Percentiles rank a stretch among this genome's conserved stretches.
Evolutionary conservation across 2,329 filamentous ascomycete genomes (phyloP).

Genomic region (Mycocentrospora acerina): DNA sequence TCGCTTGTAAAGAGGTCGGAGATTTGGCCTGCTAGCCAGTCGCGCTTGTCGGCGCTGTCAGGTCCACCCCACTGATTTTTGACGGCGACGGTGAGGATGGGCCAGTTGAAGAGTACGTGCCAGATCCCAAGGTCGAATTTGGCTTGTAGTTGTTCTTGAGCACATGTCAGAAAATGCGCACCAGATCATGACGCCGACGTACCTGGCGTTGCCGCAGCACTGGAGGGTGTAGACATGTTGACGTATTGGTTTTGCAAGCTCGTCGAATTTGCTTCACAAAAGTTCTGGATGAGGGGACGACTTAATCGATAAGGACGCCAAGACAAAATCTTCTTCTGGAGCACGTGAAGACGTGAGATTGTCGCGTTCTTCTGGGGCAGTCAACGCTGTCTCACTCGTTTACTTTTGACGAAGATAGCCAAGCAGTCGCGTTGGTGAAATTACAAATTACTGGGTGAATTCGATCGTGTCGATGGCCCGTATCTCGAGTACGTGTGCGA

Average conservation of each 20-base stretch:
- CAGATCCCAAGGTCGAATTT: constrained; percentile 81
- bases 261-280: constrained; percentile 10
- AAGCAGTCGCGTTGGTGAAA: too few species aligned
- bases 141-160: constrained; percentile 28
- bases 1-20: constrained; percentile 69
- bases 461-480: too few species aligned
- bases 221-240: constrained; percentile 11
- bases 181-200: neutral
- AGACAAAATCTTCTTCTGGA: too few species aligned
- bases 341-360: neutral
- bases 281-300: constrained; percentile 6
- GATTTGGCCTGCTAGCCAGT: constrained; percentile 91
- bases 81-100: constrained; percentile 82
- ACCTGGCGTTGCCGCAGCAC: constrained; percentile 8
- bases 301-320: constrained; percentile 8
- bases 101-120: constrained; percentile 83
- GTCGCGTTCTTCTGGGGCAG: too few species aligned
- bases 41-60: constrained; percentile 80
- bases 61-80: constrained; percentile 86
- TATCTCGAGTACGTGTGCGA: too few species aligned
- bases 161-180: constrained; percentile 6
- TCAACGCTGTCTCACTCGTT: too few species aligned
- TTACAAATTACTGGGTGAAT: too few species aligned
- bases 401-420: too few species aligned
- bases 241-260: neutral